A percentile compares a stretch with the other conserved stretches of the same genome.
Conservation (phyloP, 805 yeast species). For the Cyberlindnera sargentensis region DNA sequence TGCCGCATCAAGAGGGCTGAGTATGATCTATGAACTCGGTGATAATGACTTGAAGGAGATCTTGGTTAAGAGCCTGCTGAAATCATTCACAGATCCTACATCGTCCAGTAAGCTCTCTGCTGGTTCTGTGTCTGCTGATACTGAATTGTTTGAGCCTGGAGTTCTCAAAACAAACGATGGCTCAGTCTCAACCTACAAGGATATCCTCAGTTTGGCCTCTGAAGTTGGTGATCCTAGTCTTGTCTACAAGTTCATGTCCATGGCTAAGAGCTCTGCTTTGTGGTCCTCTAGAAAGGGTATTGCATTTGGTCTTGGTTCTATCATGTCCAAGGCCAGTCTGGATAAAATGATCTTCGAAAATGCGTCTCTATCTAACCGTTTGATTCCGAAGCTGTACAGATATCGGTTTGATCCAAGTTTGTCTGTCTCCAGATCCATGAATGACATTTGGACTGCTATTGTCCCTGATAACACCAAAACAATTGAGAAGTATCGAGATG, state of each 20-base stretch:
- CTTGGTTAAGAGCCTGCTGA: constrained; percentile 63
- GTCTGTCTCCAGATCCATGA: constrained; percentile 75
- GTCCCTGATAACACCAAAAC: constrained; percentile 49
- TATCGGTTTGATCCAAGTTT: constrained; percentile 80
- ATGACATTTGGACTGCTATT: constrained; percentile 76
- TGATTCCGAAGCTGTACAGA: constrained; percentile 78
- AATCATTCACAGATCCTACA: constrained; percentile 70
- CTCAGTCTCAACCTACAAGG: constrained; percentile 86
- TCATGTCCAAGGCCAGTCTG: constrained; percentile 71
- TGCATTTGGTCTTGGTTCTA: constrained; percentile 87
- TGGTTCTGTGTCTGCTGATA: constrained; percentile 71
- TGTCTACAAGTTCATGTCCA: constrained; percentile 89
- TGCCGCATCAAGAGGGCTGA: constrained; percentile 82
- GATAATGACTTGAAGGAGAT: constrained; percentile 58
- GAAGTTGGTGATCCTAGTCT: constrained; percentile 95
- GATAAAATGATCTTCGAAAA: constrained; percentile 54
- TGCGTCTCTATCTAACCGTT: constrained; percentile 43
- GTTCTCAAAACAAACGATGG: constrained; percentile 74
- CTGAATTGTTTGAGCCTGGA: constrained; percentile 82
- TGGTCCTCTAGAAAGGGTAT: constrained; percentile 94
- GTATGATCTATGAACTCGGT: constrained; percentile 75
- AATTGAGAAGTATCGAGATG: constrained; percentile 44
- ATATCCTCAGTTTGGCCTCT: constrained; percentile 78
- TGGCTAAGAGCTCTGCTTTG: constrained; percentile 77
- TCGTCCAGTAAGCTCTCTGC: constrained; percentile 38